phyloP scores from a whole-genome alignment of 73 alveolate species.

The Tetrahymena thermophila region DNA sequence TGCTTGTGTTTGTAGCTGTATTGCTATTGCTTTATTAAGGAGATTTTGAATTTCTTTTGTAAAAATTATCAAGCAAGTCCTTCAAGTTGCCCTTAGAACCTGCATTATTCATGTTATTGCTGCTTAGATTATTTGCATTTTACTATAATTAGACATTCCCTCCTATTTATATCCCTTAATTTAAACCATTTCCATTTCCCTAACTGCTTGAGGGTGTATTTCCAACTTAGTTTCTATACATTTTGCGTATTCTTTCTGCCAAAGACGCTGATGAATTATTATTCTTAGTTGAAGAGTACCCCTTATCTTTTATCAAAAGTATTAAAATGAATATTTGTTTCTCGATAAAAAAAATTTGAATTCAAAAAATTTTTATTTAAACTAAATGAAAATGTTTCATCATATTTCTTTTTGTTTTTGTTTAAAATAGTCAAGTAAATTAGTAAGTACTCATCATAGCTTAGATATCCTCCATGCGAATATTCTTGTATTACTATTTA shows the following conservation, averaged over 20 bases:
- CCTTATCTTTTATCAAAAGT: neutral
- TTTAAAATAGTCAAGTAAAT: neutral
- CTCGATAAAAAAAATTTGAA: no score
- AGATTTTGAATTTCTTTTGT: neutral
- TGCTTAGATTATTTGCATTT: neutral
- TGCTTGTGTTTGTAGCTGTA: neutral
- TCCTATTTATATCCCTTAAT: neutral
- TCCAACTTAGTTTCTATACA: neutral
- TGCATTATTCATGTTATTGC: neutral
- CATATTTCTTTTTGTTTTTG: neutral
- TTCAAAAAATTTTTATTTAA: no score
- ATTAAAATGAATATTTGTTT: neutral
- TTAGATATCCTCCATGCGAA: neutral
- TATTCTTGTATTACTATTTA: neutral
- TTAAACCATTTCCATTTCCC: neutral
- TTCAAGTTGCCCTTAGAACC: neutral
- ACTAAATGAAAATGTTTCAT: no score
- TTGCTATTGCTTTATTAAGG: neutral
- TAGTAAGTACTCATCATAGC: neutral
- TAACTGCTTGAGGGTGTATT: neutral
- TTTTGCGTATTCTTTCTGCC: neutral
- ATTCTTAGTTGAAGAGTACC: neutral
- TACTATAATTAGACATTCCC: neutral
- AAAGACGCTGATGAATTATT: neutral
- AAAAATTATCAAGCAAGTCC: neutral